A percentile compares a stretch with the other conserved stretches of the same genome.
These are phyloP conservation scores for Diaporthe eres DNA, from an alignment of 2,329 filamentous ascomycete species.

Conservation along the genomic window DNA sequence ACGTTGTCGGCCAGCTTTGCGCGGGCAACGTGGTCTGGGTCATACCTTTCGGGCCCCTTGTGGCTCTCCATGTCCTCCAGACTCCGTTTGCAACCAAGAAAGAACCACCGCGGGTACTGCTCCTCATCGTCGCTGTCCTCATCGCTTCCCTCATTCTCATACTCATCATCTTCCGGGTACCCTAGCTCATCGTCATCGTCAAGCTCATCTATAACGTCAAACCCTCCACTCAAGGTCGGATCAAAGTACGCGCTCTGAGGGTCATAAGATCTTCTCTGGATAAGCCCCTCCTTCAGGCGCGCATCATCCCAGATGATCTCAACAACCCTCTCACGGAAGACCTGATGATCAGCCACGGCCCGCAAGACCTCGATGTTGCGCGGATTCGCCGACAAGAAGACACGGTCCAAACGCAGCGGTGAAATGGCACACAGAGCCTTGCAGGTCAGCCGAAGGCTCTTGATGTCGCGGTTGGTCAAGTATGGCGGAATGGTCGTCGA, in stretches of 20 bases:
- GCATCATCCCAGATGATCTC: conserved; percentile 33
- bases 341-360: conserved; percentile 12
- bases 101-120: neutral
- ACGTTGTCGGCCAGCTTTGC: conserved; percentile 27
- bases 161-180: neutral
- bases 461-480: conserved; percentile 19
- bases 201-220: neutral
- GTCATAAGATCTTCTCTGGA: neutral
- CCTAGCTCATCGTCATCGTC: conserved; percentile 2
- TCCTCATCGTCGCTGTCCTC: conserved; percentile 5
- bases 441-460: conserved; percentile 29
- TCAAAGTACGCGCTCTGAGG: neutral
- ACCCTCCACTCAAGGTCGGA: neutral
- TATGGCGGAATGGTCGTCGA: neutral
- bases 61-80: neutral
- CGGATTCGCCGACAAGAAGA: conserved; percentile 30
- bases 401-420: conserved; percentile 6
- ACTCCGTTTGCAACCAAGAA: neutral
- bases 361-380: conserved; percentile 20
- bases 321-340: neutral
- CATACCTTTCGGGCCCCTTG: neutral
- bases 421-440: neutral
- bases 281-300: conserved; percentile 1
- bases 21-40: conserved; percentile 7
- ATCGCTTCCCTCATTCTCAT: conserved; percentile 5